phyloP scores from a whole-genome alignment of 129 eudicot genomes.

The Centella asiatica region DNA sequence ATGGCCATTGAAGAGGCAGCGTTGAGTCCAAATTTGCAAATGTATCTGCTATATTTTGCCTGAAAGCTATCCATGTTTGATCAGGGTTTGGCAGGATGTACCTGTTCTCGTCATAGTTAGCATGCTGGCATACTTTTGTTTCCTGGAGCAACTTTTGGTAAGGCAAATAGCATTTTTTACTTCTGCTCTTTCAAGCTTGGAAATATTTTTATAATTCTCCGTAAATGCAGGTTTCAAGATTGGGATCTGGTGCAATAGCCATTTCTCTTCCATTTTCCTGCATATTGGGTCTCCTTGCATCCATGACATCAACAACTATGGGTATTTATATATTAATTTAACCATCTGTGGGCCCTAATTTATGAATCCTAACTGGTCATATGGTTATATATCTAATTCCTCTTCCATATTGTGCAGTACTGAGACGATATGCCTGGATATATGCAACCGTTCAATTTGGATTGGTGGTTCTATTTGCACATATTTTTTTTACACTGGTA shows the following conservation, averaged over 20 bases:
- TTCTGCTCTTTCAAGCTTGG: not conserved
- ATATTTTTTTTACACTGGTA: conserved; percentile 70
- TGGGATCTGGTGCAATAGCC: conserved; percentile 92
- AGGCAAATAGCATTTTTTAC: conserved; percentile 16
- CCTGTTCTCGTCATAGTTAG: conserved; percentile 94
- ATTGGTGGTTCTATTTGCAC: conserved; percentile 78
- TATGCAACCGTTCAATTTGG: conserved; percentile 73
- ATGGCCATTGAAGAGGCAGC: too few species aligned
- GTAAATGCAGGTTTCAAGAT: conserved; percentile 43
- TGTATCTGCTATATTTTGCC: conserved; percentile 1
- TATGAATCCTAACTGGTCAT: not conserved
- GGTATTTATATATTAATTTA: conserved; percentile 39
- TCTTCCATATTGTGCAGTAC: conserved; percentile 35
- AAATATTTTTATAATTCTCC: not conserved
- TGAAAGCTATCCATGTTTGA: conserved; percentile 4
- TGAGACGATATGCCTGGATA: conserved; percentile 73
- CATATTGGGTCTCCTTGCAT: conserved; percentile 93
- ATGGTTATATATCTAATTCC: conserved; percentile 4
- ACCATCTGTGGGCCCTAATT: not conserved
- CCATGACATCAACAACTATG: conserved; percentile 97
- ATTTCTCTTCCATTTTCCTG: conserved; percentile 96
- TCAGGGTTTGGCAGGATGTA: conserved; percentile 93
- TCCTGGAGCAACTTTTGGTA: conserved; percentile 96
- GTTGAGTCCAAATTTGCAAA: too few species aligned
- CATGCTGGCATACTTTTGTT: conserved; percentile 96